Conservation (phyloP, 2,329 filamentous ascomycete species). For the Xylariales sp. region DNA sequence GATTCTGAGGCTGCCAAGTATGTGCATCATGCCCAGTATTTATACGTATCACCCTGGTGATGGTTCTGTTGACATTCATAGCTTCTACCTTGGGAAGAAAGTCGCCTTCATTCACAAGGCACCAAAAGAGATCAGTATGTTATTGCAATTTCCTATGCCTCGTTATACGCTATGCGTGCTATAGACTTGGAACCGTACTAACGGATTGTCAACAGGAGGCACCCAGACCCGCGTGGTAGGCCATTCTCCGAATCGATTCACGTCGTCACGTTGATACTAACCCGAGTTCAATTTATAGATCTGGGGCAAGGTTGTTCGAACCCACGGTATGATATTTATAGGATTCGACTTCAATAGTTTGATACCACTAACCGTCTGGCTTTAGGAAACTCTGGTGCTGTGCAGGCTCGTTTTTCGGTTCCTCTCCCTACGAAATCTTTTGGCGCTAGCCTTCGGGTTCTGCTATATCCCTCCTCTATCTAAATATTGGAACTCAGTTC, state of each 20-base stretch:
- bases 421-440: constrained; percentile 38
- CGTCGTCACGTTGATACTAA: constrained; percentile 12
- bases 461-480: constrained; percentile 36
- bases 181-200: constrained; percentile 9
- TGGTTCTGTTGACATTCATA: constrained; percentile 22
- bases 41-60: constrained; percentile 2
- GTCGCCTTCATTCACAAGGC: constrained; percentile 38
- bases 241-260: background rate
- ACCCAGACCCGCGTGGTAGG: constrained; percentile 36
- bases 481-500: constrained; percentile 10
- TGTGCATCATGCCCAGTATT: constrained; percentile 5
- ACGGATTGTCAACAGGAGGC: constrained; percentile 29
- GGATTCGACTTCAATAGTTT: background rate
- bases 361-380: constrained; percentile 7
- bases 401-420: constrained; percentile 36
- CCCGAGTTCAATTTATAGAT: constrained; percentile 18
- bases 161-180: background rate
- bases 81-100: constrained; percentile 38
- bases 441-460: constrained; percentile 35
- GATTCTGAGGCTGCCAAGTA: constrained; percentile 35
- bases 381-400: constrained; percentile 36
- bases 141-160: background rate
- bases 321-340: constrained; percentile 31
- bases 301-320: constrained; percentile 37
- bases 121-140: constrained; percentile 35